Percentiles rank a stretch among this genome's conserved stretches.
phyloP scores from a whole-genome alignment of 2,329 filamentous ascomycete genomes.

The Didymosphaeria variabile region DNA sequence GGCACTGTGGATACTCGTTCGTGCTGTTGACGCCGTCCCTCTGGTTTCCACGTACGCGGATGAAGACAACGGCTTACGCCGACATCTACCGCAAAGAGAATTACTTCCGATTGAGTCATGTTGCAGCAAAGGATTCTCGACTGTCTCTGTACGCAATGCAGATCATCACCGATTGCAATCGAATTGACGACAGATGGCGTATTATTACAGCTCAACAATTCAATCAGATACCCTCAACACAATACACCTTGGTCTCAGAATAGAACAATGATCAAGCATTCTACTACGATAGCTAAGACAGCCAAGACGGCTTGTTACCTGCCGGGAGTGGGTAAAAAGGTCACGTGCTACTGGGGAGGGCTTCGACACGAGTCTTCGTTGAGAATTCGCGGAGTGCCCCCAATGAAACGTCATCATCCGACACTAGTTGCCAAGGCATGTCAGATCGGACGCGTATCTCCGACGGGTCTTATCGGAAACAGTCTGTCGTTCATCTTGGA shows the following conservation, averaged over 20 bases:
- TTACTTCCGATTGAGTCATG: neutral
- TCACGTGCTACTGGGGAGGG: neutral
- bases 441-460: neutral
- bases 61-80: neutral
- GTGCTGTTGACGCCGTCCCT: neutral
- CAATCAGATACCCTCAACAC: neutral
- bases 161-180: neutral
- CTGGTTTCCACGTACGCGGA: neutral
- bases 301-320: slow-evolving; percentile 4
- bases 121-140: neutral
- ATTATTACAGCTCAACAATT: neutral
- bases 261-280: slow-evolving; percentile 1
- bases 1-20: neutral
- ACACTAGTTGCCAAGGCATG: neutral
- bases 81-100: neutral
- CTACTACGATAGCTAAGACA: neutral
- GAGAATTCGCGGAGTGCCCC: neutral
- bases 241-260: neutral
- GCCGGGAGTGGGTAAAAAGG: neutral
- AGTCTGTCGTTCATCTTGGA: neutral
- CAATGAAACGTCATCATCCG: neutral
- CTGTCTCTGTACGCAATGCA: neutral
- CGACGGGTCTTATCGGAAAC: neutral
- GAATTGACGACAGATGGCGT: neutral
- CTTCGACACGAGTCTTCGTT: neutral